Conservation (phyloP, 1,284 basidiomycete genomes). For the Meira miltonrushii region DNA sequence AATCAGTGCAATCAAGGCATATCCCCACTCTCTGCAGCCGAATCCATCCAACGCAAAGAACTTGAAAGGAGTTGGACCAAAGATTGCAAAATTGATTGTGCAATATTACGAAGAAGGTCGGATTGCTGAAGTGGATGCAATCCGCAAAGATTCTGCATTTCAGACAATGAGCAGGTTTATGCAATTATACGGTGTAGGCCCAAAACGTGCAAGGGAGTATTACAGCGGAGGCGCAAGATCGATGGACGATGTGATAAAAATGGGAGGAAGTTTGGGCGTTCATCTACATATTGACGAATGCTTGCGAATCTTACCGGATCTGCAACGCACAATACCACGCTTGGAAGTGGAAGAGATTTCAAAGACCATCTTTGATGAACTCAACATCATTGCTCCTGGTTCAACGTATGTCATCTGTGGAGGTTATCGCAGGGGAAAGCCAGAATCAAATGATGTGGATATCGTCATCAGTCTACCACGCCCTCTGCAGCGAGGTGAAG, state of each 20-base stretch:
- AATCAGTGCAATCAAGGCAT: slow-evolving; percentile 41
- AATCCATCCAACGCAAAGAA: slow-evolving; percentile 19
- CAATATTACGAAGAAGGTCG: slow-evolving; percentile 31
- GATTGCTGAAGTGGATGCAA: slow-evolving; percentile 41
- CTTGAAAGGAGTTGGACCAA: slow-evolving; percentile 43
- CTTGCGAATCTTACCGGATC: slow-evolving; percentile 30
- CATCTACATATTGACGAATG: slow-evolving; percentile 26
- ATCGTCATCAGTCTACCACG: slow-evolving; percentile 28
- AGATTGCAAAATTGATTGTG: slow-evolving; percentile 29
- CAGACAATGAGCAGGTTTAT: slow-evolving; percentile 35
- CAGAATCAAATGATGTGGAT: slow-evolving; percentile 32
- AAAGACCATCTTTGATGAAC: slow-evolving; percentile 4
- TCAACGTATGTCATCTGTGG: slow-evolving; percentile 31
- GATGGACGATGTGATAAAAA: slow-evolving; percentile 34
- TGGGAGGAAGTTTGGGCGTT: slow-evolving; percentile 25
- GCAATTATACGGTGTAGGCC: slow-evolving; percentile 45
- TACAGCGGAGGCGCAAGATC: slow-evolving; percentile 38
- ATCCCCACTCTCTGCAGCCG: slow-evolving; percentile 27
- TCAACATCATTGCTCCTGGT: slow-evolving; percentile 14
- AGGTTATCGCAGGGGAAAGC: slow-evolving; percentile 35
- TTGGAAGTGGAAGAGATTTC: slow-evolving; percentile 29
- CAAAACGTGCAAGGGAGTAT: slow-evolving; percentile 32
- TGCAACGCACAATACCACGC: slow-evolving; percentile 24
- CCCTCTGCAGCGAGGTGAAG: slow-evolving; percentile 3
- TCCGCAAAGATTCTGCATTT: slow-evolving; percentile 31